Evolutionary conservation across 73 alveolate species (phyloP).

Genomic region (Tetrahymena malaccensis): DNA sequence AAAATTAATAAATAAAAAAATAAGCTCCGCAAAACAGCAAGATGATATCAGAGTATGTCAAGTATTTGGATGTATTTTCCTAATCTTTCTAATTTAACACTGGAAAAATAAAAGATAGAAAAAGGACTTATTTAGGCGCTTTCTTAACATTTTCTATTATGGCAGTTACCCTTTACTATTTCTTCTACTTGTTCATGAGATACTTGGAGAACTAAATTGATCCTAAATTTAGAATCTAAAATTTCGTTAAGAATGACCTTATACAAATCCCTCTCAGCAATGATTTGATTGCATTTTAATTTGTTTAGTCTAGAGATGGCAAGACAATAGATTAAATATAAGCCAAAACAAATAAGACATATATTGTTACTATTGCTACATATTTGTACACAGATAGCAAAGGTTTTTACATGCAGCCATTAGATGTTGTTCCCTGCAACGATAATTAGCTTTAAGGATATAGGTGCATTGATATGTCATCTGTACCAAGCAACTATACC

Average conservation of each 20-base stretch:
- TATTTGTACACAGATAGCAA: not conserved
- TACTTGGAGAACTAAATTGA: not conserved
- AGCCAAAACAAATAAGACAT: not conserved
- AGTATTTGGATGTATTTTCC: not conserved
- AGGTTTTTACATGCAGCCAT: not conserved
- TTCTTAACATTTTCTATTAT: not conserved
- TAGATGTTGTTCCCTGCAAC: not conserved
- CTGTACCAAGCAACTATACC: not conserved
- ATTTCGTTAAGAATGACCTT: not conserved
- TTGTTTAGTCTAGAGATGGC: not conserved
- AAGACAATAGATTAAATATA: not conserved
- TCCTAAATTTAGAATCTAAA: not conserved
- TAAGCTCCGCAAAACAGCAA: no score
- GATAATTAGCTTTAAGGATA: not conserved
- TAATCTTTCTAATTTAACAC: not conserved
- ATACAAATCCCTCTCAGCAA: no score
- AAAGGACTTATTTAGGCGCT: not conserved
- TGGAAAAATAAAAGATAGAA: not conserved
- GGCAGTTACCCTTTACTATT: no score
- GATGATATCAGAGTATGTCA: no score
- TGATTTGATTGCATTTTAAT: not conserved
- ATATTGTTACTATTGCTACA: not conserved
- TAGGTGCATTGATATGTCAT: not conserved
- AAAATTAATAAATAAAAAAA: no score
- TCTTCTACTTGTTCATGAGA: not conserved